Evolutionary conservation across 176 grass and related monocot species (phyloP), one percentile per base, ranked within the genome.

Genomic region (Secale cereale): DNA sequence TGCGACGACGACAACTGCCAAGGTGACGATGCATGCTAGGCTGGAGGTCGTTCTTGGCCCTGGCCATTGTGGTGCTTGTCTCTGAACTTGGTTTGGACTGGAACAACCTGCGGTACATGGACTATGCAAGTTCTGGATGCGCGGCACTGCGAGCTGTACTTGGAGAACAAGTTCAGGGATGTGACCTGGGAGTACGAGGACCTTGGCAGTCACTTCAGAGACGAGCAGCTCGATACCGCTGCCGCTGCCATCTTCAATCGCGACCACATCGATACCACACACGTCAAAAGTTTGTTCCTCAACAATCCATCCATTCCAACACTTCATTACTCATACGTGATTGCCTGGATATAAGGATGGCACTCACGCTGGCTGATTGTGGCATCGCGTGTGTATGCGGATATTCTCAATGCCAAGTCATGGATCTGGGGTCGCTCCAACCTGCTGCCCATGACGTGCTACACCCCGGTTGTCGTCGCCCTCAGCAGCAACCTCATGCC

Each of bases 51-150:
- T 40, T 36, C 11, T 61, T 43, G 8, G 28, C 30, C 56, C 20
- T 68, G 40, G 2, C 22, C 25, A 31, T 39, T 72, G 15, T 14
- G 41, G 30, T n/a, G 39, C 17, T 79, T 19, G 36, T 62, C 63
- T 83, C 79, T 86, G 84, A 86, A 65, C 45, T 54, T 78, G 16
- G 59, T 27, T 65, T 26, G 63, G 64, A 14, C 59, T 65, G 72
- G 69, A 72, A 72, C 69, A 83, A 82, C 64, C 61, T 74, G 79
- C 80, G 77, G 50, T 83, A 41, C 84, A 98, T 92, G 96, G 26
- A 92, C 86, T 23, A 87, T 91, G 91, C 96, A 98, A 88, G 82
- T 98, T 46, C 65, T 98, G 83, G 96, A 95, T 7, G 78, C 90
- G 8, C 78, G 96, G n/a, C 93, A 98, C 86, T 78, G 62, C 70